phyloP scores from a whole-genome alignment of 78 protist species.

The Pirum gemmata region DNA sequence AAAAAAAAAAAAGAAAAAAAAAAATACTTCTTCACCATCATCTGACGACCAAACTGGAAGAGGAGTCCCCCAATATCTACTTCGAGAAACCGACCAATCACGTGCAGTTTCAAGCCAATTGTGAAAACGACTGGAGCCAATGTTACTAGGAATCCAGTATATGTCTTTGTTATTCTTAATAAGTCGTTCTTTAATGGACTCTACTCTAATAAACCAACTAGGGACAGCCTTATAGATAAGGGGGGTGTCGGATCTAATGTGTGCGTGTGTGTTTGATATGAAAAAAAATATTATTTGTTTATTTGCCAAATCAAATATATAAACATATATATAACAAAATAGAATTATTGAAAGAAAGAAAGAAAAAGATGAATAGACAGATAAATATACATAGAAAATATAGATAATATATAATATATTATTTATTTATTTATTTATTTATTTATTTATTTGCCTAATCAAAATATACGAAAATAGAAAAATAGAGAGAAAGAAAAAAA shows the following conservation, averaged over 20 bases:
- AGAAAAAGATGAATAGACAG: neutral
- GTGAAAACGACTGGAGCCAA: conserved; percentile 85
- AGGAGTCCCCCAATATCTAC: conserved; percentile 91
- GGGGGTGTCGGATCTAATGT: conserved; percentile 77
- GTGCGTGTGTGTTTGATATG: neutral
- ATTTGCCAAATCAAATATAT: no score
- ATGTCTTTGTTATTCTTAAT: conserved; percentile 73
- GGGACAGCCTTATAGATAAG: conserved; percentile 90
- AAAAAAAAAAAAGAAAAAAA: no score
- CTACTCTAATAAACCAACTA: conserved; percentile 92
- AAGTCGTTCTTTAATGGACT: conserved; percentile 65
- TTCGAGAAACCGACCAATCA: conserved; percentile 92
- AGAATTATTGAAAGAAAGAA: neutral
- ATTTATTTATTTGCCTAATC: no score
- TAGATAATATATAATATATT: conserved; percentile 10
- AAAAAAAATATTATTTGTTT: neutral
- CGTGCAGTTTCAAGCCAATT: conserved; percentile 94
- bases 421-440: neutral
- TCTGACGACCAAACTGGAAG: no score
- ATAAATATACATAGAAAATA: neutral
- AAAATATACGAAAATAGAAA: no score
- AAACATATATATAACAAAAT: no score
- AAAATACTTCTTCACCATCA: no score
- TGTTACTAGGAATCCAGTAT: conserved; percentile 85
- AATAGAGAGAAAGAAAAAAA: no score